These are phyloP conservation scores for Colletotrichum godetiae DNA, from an alignment of 2,329 filamentous ascomycete genomes.

Conservation along the genomic window DNA sequence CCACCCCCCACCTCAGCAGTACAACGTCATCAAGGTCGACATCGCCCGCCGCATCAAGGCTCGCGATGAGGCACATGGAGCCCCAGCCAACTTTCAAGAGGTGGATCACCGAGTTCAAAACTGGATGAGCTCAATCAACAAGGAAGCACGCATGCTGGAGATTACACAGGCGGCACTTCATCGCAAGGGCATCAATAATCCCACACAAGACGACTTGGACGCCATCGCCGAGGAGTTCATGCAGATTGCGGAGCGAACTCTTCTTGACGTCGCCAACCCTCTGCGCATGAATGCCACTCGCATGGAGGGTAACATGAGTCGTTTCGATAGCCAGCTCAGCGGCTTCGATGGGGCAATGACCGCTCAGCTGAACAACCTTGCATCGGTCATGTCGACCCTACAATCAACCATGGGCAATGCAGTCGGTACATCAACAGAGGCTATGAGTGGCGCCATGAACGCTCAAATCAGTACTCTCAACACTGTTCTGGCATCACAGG, in stretches of 20 bases:
- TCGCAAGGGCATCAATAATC: conserved; percentile 31
- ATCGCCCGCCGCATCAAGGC: conserved; percentile 48
- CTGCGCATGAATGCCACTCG: conserved; percentile 26
- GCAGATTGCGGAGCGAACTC: conserved; percentile 31
- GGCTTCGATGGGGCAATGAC: no score
- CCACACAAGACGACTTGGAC: conserved; percentile 30
- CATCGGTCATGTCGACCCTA: no score
- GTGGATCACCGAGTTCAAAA: conserved; percentile 23
- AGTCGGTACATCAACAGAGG: background rate
- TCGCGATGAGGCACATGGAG: conserved; percentile 45
- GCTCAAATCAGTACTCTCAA: background rate
- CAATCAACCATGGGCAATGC: background rate
- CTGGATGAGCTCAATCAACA: conserved; percentile 31
- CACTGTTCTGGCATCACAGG: background rate
- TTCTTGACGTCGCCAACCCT: conserved; percentile 33
- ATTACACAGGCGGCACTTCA: conserved; percentile 30
- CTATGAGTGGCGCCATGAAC: background rate
- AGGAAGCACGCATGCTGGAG: conserved; percentile 29
- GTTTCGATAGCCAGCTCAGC: background rate
- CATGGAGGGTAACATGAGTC: background rate
- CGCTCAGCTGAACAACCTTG: no score
- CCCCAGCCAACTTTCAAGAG: conserved; percentile 26
- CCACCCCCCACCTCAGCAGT: conserved; percentile 23
- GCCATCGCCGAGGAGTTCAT: conserved; percentile 34
- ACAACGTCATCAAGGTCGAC: conserved; percentile 43